A percentile compares a stretch with the other conserved stretches of the same genome.
Evolutionary conservation across 2,329 filamentous ascomycete species (phyloP).

Genomic region (Metarhizium guizhouense): DNA sequence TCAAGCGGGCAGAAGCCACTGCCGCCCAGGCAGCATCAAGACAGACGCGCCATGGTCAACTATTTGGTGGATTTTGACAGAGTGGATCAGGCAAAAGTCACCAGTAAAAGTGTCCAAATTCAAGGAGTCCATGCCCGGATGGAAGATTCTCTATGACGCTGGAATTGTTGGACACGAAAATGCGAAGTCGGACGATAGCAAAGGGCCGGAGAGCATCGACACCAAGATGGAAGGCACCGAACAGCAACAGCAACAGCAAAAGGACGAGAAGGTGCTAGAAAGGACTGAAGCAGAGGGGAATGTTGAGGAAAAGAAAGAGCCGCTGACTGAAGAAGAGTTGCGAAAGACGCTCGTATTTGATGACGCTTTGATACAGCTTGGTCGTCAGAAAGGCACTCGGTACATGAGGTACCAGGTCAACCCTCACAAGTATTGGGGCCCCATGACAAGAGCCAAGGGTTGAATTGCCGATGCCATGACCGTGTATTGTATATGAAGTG

Average conservation of each 20-base stretch:
- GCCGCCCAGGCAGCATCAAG: constrained; percentile 82
- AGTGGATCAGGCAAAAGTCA: constrained; percentile 76
- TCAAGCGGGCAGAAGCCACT: constrained; percentile 75
- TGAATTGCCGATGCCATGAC: not conserved
- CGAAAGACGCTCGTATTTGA: constrained; percentile 64
- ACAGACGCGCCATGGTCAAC: constrained; percentile 86
- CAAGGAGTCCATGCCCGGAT: constrained; percentile 61
- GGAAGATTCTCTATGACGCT: constrained; percentile 49
- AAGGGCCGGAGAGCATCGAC: not conserved
- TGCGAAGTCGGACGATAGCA: constrained; percentile 13
- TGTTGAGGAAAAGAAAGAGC: constrained; percentile 12
- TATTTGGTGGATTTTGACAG: constrained; percentile 87
- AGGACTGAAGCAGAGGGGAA: constrained; percentile 12
- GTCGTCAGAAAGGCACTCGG: constrained; percentile 57
- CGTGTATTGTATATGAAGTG: too few relatives aligned
- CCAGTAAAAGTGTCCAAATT: constrained; percentile 68
- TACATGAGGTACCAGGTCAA: constrained; percentile 85
- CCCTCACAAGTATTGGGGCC: constrained; percentile 89
- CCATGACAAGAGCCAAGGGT: constrained; percentile 52
- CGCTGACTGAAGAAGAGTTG: constrained; percentile 27
- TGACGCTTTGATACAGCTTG: constrained; percentile 65
- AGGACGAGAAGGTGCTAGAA: constrained; percentile 2
- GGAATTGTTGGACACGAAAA: constrained; percentile 25
- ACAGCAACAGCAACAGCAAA: constrained; percentile 6
- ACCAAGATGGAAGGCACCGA: constrained; percentile 32